Conservation (phyloP, 2,329 filamentous ascomycete genomes). For the Huntiella moniliformis region DNA sequence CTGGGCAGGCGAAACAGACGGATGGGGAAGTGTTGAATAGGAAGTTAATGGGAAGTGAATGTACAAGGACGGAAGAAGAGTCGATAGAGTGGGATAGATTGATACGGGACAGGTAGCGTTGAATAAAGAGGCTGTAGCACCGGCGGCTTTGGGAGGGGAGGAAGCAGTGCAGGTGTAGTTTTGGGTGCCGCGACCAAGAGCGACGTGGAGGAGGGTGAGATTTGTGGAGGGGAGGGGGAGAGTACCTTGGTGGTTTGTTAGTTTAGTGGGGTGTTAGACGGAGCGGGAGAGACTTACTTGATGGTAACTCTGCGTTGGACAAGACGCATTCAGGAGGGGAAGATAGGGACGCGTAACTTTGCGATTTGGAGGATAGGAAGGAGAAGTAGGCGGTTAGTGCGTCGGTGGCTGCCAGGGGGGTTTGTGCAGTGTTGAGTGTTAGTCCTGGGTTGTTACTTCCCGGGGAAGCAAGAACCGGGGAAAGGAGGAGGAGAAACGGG, state of each 20-base stretch:
- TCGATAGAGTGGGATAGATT: slow-evolving; percentile 46
- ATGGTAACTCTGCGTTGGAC: slow-evolving; percentile 31
- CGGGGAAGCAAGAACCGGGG: no score
- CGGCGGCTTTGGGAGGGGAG: slow-evolving; percentile 42
- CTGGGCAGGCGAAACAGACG: slow-evolving; percentile 34
- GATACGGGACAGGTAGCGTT: slow-evolving; percentile 67
- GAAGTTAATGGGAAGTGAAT: slow-evolving; percentile 33
- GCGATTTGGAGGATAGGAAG: slow-evolving; percentile 35
- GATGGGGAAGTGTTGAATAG: slow-evolving; percentile 8
- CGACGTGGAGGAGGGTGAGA: slow-evolving; percentile 54
- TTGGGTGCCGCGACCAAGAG: slow-evolving; percentile 72
- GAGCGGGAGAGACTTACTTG: slow-evolving; percentile 20
- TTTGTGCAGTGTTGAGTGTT: slow-evolving; percentile 12
- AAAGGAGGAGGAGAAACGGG: no score
- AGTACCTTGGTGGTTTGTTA: slow-evolving; percentile 17
- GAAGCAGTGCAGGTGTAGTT: slow-evolving; percentile 71
- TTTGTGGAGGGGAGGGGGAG: slow-evolving; percentile 43
- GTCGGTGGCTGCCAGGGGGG: slow-evolving; percentile 22
- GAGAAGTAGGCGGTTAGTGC: slow-evolving; percentile 43
- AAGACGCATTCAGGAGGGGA: slow-evolving; percentile 33
- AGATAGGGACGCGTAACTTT: slow-evolving; percentile 25
- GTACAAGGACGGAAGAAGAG: slow-evolving; percentile 44
- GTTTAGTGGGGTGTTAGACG: not conserved
- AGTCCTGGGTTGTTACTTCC: no score
- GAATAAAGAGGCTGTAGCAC: slow-evolving; percentile 71